Percentiles rank a stretch among this genome's conserved stretches.
These are phyloP conservation scores for Claviceps sp. DNA, from an alignment of 2,329 filamentous ascomycete genomes.

Conservation along the genomic window DNA sequence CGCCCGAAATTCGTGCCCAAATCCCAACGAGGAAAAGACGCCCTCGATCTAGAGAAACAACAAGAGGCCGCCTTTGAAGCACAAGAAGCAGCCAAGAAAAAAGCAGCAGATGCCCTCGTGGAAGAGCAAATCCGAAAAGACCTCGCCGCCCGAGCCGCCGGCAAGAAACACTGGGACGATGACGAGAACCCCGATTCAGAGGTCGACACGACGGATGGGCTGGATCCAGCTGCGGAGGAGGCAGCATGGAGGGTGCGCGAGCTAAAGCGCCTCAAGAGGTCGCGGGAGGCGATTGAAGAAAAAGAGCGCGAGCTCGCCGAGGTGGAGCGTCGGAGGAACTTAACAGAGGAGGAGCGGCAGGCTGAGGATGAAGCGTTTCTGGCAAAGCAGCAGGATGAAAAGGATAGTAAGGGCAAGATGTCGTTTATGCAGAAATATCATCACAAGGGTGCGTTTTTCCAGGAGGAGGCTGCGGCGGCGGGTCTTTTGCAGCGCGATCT, in stretches of 20 bases:
- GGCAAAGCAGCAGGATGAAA: conserved; percentile 66
- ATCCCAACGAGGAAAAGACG: conserved; percentile 31
- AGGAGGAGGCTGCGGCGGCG: conserved; percentile 61
- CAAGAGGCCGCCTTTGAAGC: conserved; percentile 24
- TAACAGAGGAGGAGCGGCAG: conserved; percentile 74
- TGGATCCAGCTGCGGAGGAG: conserved; percentile 77
- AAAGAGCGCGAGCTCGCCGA: conserved; percentile 79
- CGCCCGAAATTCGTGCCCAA: conserved; percentile 52
- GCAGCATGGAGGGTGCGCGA: conserved; percentile 93
- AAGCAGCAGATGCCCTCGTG: conserved; percentile 65
- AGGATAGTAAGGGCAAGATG: conserved; percentile 66
- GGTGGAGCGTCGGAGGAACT: conserved; percentile 72
- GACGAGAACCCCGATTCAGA: conserved; percentile 56
- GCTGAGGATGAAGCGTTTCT: conserved; percentile 73
- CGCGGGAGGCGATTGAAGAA: conserved; percentile 70
- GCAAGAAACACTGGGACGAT: conserved; percentile 80
- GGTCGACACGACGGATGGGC: conserved; percentile 77
- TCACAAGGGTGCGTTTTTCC: conserved; percentile 93
- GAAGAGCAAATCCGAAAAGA: conserved; percentile 82
- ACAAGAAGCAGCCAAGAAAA: conserved; percentile 49
- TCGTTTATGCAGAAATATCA: conserved; percentile 91
- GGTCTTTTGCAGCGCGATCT: conserved; percentile 70
- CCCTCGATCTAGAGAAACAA: conserved; percentile 17
- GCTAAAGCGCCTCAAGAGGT: conserved; percentile 74
- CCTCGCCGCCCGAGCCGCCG: conserved; percentile 57